phyloP scores from a whole-genome alignment of 345 rosid species.

The Hibiscus trionum region DNA sequence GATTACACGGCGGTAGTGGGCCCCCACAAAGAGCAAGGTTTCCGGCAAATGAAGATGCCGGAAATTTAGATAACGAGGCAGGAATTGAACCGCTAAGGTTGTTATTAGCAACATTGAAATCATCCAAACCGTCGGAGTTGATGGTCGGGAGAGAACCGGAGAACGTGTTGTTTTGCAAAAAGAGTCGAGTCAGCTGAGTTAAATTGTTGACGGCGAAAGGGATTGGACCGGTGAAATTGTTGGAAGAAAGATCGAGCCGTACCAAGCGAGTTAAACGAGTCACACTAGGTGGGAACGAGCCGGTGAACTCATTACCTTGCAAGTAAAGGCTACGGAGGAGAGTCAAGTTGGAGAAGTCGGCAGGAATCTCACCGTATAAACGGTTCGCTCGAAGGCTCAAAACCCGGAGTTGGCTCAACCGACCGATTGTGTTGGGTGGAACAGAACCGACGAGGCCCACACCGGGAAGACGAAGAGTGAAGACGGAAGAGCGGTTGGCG shows the following conservation, averaged over 20 bases:
- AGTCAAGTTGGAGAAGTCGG: slow-evolving; percentile 71
- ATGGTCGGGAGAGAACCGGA: slow-evolving; percentile 67
- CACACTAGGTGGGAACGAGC: slow-evolving; percentile 52
- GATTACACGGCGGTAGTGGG: slow-evolving; percentile 60
- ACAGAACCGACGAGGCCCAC: slow-evolving; percentile 69
- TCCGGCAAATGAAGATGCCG: slow-evolving; percentile 50
- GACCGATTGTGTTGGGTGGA: slow-evolving; percentile 60
- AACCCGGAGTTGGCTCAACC: slow-evolving; percentile 64
- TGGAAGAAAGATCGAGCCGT: slow-evolving; percentile 81
- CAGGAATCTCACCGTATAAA: slow-evolving; percentile 66
- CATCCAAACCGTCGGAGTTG: slow-evolving; percentile 20
- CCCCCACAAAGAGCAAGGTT: slow-evolving; percentile 76
- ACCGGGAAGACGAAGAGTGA: slow-evolving; percentile 78
- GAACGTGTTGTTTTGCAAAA: slow-evolving; percentile 52
- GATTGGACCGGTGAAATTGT: slow-evolving; percentile 64
- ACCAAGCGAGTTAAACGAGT: slow-evolving; percentile 41
- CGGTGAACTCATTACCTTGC: slow-evolving; percentile 55
- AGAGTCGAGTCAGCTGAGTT: slow-evolving; percentile 57
- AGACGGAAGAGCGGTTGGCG: slow-evolving; percentile 38
- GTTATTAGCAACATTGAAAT: slow-evolving; percentile 72
- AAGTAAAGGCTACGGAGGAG: slow-evolving; percentile 66
- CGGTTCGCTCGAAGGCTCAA: slow-evolving; percentile 86
- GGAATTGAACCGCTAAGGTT: slow-evolving; percentile 82
- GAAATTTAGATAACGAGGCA: slow-evolving; percentile 32
- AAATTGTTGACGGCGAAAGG: slow-evolving; percentile 72